Evolutionary conservation across 2,329 filamentous ascomycete species (phyloP), one percentile per base, ranked within the genome.

Genomic region (Alternaria triticimaculans): DNA sequence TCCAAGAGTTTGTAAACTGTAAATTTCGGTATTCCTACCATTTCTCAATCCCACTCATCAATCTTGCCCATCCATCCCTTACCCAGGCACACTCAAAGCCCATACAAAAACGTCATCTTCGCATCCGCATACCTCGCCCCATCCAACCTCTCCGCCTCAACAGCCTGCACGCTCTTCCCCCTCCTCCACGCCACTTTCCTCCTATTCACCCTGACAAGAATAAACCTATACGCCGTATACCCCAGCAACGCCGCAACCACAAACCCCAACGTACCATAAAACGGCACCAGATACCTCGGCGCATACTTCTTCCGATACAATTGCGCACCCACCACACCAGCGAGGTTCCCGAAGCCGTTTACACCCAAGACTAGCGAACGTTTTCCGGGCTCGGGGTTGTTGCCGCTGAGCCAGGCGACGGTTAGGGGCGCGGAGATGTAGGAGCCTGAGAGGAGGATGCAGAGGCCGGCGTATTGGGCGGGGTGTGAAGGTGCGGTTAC

Each of bases 71-170:
- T 28, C 26, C 26, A 28, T 28, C 26, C 5, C 10, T 5, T 4
- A 28, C 11, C 14, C 6, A 30, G 5, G 12, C 28, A 33, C 6
- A 6, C 12, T 62, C 55, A 74, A 20, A 74, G 49, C 4, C 72
- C 71, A 53, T 75, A 75, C 7, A 71, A 54, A 57, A 75, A 75
- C 14, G 70, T 73, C 67, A 67, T 70, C 61, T 74, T 74, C 26
- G 63, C 62, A 60, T 75, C 71, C 37, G 68, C 67, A 57, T 72
- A 73, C 48, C 70, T 55, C 4, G 63, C 59, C 33, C 33, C 37
- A 53, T 67, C 62, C 45, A 55, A n/a, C 12, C 69, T 68, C 58
- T 75, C 71, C 18, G 48, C 69, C 51, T 70, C 64, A 43, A 73
- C 55, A 23, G 72, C 60, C 20, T 69, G 63, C 5, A 51, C 49